Base-by-base conservation (phyloP, 2,329 filamentous ascomycete genomes). In the Aspergillus sp. region DNA sequence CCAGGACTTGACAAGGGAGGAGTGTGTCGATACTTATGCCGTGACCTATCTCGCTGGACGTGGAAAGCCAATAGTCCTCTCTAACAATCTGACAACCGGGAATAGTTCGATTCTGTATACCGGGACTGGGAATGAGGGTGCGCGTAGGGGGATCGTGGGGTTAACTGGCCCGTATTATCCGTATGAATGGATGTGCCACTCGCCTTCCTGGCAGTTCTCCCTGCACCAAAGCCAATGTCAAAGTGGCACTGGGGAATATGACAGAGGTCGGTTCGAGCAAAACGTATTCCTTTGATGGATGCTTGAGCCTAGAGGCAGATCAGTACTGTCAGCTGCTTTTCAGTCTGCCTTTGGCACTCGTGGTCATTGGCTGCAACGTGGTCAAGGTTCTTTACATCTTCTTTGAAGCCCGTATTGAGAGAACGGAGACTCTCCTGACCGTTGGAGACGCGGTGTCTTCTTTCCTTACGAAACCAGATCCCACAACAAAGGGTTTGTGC, bases 391-490 rank as follows among this genome's bases (percentile, higher is more conserved):
- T 42, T 10, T 45, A 45, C n/a, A 54, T 54, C 43, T 44, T 48
- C 4, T 11, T 56, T 5, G 34, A 51, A 3, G 45, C 44, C 2
- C 26, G 27, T 4, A 11, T 7, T 28, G 27, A n/a, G 9, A 32
- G 27, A 9, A 37, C 13, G 30, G 43, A 26, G 3, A 40, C 26
- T 27, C 40, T 51, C 30, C 37, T 62, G 27, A 63, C 57, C 3
- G 32, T 54, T 27, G 58, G 59, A 2, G 60, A 63, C 42, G 59
- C 60, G 1, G 37, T 62, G 6, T 52, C 57, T 7, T 60, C 54
- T 2, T 63, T 62, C 33, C 36, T 61, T 2, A 34, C 27, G 5
- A 33, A 10, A 1, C 51, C 54, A 2, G 54, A 57, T 19, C 19
- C 4, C 19, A 19, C 19, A 2, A 19, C 19, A 4, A 19, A 19